These are phyloP conservation scores for Haplographium delicatum DNA, from an alignment of 495 filamentous ascomycete genomes.

Conservation along the genomic window DNA sequence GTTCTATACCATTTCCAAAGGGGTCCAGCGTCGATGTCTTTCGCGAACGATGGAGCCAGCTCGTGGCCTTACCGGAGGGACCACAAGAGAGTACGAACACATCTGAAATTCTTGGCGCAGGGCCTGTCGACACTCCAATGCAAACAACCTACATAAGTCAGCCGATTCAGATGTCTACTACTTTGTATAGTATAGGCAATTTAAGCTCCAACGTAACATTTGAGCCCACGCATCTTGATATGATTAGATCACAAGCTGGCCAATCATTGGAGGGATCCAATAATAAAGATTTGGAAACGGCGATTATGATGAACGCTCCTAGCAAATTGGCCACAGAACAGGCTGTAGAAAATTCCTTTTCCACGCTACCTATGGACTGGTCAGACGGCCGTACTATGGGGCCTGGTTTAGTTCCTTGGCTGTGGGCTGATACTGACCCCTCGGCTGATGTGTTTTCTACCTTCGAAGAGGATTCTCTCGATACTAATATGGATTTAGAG, in stretches of 20 bases:
- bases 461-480: constrained; percentile 20
- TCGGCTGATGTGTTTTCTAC: constrained; percentile 23
- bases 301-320: constrained; percentile 12
- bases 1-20: constrained; percentile 28
- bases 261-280: constrained; percentile 12
- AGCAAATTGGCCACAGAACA: background rate
- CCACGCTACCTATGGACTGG: background rate
- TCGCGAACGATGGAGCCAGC: constrained; percentile 34
- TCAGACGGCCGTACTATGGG: constrained; percentile 4
- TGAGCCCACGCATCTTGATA: background rate
- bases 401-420: constrained; percentile 27
- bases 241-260: background rate
- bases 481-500: constrained; percentile 35
- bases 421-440: constrained; percentile 30
- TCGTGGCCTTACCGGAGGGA: constrained; percentile 21
- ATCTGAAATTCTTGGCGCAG: background rate
- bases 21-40: constrained; percentile 26
- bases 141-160: background rate
- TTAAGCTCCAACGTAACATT: background rate
- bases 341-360: constrained; percentile 2
- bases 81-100: background rate
- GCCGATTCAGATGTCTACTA: background rate
- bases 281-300: constrained; percentile 18
- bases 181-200: background rate
- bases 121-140: background rate